These are phyloP conservation scores for Sphagnum magellanicum DNA, from an alignment of 228 moss, liverwort and hornwort genomes.

Conservation along the genomic window DNA sequence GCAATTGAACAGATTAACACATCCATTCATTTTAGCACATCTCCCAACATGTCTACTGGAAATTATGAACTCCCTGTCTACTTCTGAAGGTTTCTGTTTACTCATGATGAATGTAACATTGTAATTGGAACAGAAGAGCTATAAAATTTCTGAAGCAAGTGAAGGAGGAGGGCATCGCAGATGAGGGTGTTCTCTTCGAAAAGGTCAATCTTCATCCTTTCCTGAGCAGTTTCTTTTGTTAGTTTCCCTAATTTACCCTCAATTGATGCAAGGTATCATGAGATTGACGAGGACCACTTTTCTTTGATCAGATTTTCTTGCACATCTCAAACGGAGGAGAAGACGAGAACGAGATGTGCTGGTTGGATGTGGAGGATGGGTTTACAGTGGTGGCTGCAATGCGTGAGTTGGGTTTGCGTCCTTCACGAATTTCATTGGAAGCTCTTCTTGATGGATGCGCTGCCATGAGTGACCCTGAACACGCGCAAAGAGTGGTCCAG, in stretches of 20 bases:
- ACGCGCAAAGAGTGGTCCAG: slow-evolving; percentile 47
- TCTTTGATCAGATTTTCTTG: slow-evolving; percentile 48
- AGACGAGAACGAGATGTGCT: slow-evolving; percentile 47
- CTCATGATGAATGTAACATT: no score
- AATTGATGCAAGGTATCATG: no score
- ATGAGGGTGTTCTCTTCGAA: slow-evolving; percentile 59
- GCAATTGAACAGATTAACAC: background rate
- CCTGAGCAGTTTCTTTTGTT: background rate
- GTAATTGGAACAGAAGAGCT: slow-evolving; percentile 31
- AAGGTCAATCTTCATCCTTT: slow-evolving; percentile 34
- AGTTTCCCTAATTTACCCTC: no score
- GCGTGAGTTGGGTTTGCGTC: slow-evolving; percentile 57
- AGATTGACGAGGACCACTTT: background rate
- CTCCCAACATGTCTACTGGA: no score
- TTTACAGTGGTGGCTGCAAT: slow-evolving; percentile 52
- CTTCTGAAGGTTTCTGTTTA: no score
- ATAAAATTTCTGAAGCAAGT: slow-evolving; percentile 56
- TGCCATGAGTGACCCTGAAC: slow-evolving; percentile 41
- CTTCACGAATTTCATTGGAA: slow-evolving; percentile 69
- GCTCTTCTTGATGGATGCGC: slow-evolving; percentile 69
- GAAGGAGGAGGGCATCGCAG: slow-evolving; percentile 50
- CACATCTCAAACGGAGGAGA: slow-evolving; percentile 49
- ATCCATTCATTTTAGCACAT: no score
- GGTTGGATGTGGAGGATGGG: slow-evolving; percentile 44
- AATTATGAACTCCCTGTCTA: no score